phyloP scores from a whole-genome alignment of 371 early-diverging fungal species.

The Apophysomyces elegans region DNA sequence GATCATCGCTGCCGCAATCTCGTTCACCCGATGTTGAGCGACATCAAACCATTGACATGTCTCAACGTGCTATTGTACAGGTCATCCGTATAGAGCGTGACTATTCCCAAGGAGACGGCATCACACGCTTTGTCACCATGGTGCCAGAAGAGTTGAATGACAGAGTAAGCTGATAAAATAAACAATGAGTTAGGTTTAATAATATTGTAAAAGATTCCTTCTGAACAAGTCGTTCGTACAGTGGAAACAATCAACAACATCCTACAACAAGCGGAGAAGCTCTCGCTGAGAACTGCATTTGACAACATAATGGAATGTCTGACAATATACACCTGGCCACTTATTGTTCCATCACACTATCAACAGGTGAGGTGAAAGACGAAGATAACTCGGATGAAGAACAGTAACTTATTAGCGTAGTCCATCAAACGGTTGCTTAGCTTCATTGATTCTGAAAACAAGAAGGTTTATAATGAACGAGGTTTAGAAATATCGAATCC shows the following conservation, averaged over 20 bases:
- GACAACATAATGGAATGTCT: slow-evolving; percentile 53
- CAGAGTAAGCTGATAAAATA: slow-evolving; percentile 31
- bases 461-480: slow-evolving; percentile 38
- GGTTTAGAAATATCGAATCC: slow-evolving; percentile 46
- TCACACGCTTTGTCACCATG: slow-evolving; percentile 47
- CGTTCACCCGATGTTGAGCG: slow-evolving; percentile 8
- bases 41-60: slow-evolving; percentile 11
- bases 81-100: slow-evolving; percentile 51
- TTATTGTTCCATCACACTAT: slow-evolving; percentile 49
- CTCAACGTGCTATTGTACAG: neutral
- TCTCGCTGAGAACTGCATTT: slow-evolving; percentile 40
- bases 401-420: slow-evolving; percentile 18
- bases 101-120: slow-evolving; percentile 53
- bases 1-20: slow-evolving; percentile 19
- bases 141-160: slow-evolving; percentile 43
- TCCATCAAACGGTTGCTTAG: slow-evolving; percentile 32
- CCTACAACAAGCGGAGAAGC: slow-evolving; percentile 46
- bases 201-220: slow-evolving; percentile 31
- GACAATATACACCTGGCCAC: slow-evolving; percentile 52
- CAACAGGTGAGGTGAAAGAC: slow-evolving; percentile 37
- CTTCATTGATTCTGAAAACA: slow-evolving; percentile 51
- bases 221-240: slow-evolving; percentile 40
- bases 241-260: slow-evolving; percentile 44
- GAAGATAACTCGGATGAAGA: neutral
- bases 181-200: neutral